phyloP scores from a whole-genome alignment of 495 filamentous ascomycete genomes.

The Neurospora pannonica region DNA sequence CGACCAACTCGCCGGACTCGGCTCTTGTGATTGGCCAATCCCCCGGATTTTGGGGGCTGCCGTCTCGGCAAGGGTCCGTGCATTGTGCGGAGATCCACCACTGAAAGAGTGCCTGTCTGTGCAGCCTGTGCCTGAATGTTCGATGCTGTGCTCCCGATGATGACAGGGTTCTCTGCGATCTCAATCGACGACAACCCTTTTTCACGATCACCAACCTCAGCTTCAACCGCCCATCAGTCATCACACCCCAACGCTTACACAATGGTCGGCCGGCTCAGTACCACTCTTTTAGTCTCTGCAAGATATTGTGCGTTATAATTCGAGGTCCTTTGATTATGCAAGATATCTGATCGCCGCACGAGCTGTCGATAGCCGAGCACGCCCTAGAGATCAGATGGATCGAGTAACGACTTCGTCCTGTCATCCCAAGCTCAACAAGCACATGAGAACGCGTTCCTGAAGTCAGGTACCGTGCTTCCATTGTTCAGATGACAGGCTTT shows the following conservation, averaged over 20 bases:
- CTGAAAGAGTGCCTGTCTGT: not conserved
- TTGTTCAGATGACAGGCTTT: not conserved
- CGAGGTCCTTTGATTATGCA: not conserved
- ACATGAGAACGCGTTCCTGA: not conserved
- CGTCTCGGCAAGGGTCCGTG: not conserved
- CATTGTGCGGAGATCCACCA: not conserved
- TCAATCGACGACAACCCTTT: not conserved
- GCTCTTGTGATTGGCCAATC: not conserved
- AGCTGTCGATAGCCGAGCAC: not conserved
- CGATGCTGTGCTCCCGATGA: not conserved
- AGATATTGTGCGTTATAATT: not conserved
- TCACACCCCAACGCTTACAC: not conserved
- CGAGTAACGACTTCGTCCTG: not conserved
- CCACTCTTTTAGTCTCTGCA: not conserved
- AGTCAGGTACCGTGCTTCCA: not conserved
- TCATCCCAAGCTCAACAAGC: not conserved
- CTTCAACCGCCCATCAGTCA: not conserved
- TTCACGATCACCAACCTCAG: constrained; percentile 1
- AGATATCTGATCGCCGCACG: not conserved
- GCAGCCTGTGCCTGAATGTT: not conserved
- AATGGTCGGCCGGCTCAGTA: not conserved
- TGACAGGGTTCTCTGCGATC: not conserved
- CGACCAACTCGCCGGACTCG: not conserved
- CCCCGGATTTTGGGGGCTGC: not conserved
- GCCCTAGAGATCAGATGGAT: not conserved